A percentile compares a stretch with the other conserved stretches of the same genome.
Evolutionary conservation across 2,329 filamentous ascomycete species (phyloP).

Genomic region (Colletotrichum kahawae): DNA sequence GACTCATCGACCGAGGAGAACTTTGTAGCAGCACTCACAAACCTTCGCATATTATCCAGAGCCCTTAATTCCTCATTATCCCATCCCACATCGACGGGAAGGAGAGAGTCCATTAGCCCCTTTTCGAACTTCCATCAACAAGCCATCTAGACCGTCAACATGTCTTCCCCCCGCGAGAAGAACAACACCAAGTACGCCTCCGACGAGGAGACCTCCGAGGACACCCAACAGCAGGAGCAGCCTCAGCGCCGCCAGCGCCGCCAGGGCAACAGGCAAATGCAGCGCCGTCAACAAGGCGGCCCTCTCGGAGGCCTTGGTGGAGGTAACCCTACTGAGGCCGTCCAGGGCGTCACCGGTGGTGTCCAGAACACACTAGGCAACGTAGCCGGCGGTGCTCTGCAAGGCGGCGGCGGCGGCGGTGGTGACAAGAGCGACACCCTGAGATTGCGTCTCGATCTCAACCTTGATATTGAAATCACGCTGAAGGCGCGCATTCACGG

Average conservation of each 20-base stretch:
- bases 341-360: conserved; percentile 40
- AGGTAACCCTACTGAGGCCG: conserved; percentile 35
- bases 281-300: conserved; percentile 26
- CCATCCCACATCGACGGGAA: neutral
- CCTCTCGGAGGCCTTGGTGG: conserved; percentile 34
- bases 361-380: conserved; percentile 46
- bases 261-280: conserved; percentile 28
- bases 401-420: conserved; percentile 34
- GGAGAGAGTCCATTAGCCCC: neutral
- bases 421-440: conserved; percentile 67
- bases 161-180: conserved; percentile 37
- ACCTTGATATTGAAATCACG: conserved; percentile 84
- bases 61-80: neutral
- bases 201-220: conserved; percentile 35
- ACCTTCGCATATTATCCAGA: neutral
- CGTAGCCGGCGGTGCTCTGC: conserved; percentile 40
- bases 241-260: conserved; percentile 25
- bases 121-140: conserved; percentile 20
- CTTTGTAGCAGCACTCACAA: neutral
- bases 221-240: conserved; percentile 32
- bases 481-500: conserved; percentile 87
- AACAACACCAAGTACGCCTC: conserved; percentile 38
- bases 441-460: conserved; percentile 77
- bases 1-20: neutral
- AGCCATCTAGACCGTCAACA: conserved; percentile 11